A percentile compares a stretch with the other conserved stretches of the same genome.
Conservation (phyloP, 805 yeast species). For the Cyberlindnera lachancei region DNA sequence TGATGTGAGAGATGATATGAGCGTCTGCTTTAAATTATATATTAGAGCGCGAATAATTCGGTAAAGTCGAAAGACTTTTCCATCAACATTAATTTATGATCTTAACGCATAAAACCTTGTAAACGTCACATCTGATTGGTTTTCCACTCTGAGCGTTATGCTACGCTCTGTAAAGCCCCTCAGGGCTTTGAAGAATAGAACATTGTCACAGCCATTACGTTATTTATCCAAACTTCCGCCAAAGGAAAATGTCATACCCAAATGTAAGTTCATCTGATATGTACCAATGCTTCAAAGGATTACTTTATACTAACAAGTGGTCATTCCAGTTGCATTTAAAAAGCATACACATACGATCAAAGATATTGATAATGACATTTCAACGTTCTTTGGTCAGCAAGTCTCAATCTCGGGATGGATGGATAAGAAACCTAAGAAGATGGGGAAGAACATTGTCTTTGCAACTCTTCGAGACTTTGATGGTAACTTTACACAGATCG, state of each 20-base stretch:
- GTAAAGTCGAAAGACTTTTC: background rate
- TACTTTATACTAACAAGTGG: too few species aligned
- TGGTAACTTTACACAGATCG: constrained; percentile 61
- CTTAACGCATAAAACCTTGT: too few species aligned
- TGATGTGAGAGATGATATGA: too few species aligned
- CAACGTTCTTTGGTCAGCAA: constrained; percentile 7
- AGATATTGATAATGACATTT: constrained; percentile 3
- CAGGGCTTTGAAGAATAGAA: background rate
- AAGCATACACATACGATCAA: constrained; percentile 18
- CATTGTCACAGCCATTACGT: background rate
- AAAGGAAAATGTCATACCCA: constrained; percentile 1
- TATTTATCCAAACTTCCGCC: constrained; percentile 3
- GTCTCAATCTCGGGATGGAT: constrained; percentile 79
- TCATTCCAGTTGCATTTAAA: constrained; percentile 17
- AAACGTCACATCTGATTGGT: too few species aligned
- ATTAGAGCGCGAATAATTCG: too few species aligned
- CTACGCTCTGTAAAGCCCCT: background rate
- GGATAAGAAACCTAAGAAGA: constrained; percentile 60
- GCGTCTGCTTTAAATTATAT: too few species aligned
- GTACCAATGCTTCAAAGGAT: too few species aligned
- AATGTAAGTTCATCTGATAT: constrained; percentile 1
- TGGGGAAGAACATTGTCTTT: constrained; percentile 60
- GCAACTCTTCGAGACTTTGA: constrained; percentile 66
- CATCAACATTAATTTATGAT: too few species aligned
- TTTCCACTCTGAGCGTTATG: too few species aligned